Base-by-base conservation (phyloP, 495 filamentous ascomycete species). In the Daldinia caldariorum region DNA sequence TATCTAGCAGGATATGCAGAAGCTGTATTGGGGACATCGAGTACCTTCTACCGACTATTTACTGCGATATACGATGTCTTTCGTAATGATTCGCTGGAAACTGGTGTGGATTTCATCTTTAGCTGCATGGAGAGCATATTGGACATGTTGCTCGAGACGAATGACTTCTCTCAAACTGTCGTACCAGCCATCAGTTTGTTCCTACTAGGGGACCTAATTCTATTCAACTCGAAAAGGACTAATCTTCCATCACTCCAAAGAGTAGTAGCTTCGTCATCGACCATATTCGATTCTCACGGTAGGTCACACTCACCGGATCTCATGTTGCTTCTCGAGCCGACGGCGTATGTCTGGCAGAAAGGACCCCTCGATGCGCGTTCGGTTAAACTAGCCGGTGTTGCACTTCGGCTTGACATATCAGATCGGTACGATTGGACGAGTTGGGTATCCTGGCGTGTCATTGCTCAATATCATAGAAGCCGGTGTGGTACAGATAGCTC, bases 121-220 rank as follows among this genome's bases (percentile, higher is more conserved):
- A 69, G 62, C 43, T 73, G 70, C 45, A 69, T 73, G 62, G 66
- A 73, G 50, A 69, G 70, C 38, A 69, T 73, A 10, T 41, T 73
- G 34, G 62, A 61, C 14, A 73, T 73, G 66, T 12, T 73, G 7
- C 61, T 73, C 22, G 61, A 73, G 50, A 69, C 66, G 22, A 57
- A 61, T 12, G 66, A 60, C 7, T 66, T 69, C 31, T 45, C 66
- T 14, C 49, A 58, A 43, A 66, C 66, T 6, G 55, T 73, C 39
- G 58, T 35, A 18, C 66, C 70, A 0, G 69, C 61, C 1, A 22
- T 73, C 9, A 63, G 57, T 53, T 61, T 69, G 26, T 69, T 66
- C 53, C 18, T 73, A 3, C 45, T 69, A 6, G 70, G 66, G 13
- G 61, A 69, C 47, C 22, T 73, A 13, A 55, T 69, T 14, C 47